Base-by-base conservation (phyloP, 805 yeast species). In the Debaryomyces hansenii region DNA sequence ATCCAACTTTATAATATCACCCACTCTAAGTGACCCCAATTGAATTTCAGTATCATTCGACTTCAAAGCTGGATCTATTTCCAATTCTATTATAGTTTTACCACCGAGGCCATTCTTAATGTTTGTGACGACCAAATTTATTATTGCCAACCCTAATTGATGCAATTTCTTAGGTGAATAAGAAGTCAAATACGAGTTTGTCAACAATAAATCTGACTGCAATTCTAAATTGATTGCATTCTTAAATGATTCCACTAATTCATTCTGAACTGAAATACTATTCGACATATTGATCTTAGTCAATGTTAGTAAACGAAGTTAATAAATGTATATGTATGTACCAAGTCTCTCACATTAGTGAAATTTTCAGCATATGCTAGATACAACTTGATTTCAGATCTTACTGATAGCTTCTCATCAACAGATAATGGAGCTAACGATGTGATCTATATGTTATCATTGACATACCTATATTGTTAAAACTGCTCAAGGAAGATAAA, bases 91-190 rank as follows among this genome's bases (percentile, higher is more conserved):
- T 4, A 85, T 70, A 1, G 82, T 70, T 47, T 83, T 80, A 1
- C 97, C 97, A 12, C 89, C 95, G 8, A 89, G 67, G 0, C 96
- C 96, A 0, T 91, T 85, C 45, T 85, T 72, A 2, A 87, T 65
- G 45, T 82, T 80, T n/a, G 76, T 75, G 11, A 85, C 67, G 0
- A 68, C 60, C 40, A 92, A 69, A 62, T 90, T 87, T 40, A 83
- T 62, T 4, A 89, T 70, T 0, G 97, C 97, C 20, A 87, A 69
- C 0, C 97, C 97, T 43, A 79, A 74, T 9, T 71, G 66, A 0
- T 85, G 85, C n/a, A 92, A 71, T 45, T 75, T 74, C 58, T 85
- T 84, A 1, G 90, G 82, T 0, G 92, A 53, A 46, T 67, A 69
- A 4, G 59, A 35, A 37, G 56, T 56, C 18, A 73, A 59, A 41